Conservation (phyloP, 768 basidiomycete species). For the Peribolospora baueri region DNA sequence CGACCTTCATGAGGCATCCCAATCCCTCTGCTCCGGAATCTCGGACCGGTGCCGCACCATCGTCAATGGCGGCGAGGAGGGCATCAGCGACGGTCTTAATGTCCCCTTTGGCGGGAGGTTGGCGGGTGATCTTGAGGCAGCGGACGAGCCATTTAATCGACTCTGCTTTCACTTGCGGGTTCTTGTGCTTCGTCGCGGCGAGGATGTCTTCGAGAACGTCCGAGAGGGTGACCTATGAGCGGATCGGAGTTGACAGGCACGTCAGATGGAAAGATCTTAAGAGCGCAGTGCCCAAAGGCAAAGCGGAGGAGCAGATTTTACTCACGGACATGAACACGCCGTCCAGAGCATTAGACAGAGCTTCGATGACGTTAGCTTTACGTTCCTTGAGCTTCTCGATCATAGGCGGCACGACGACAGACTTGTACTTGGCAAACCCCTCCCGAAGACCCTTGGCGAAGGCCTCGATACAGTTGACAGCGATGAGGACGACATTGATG, state of each 20-base stretch:
- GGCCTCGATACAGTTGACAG: slow-evolving; percentile 59
- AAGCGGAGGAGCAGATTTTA: slow-evolving; percentile 4
- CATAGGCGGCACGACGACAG: slow-evolving; percentile 47
- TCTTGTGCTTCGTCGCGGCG: slow-evolving; percentile 57
- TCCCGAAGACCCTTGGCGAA: slow-evolving; percentile 58
- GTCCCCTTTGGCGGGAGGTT: slow-evolving; percentile 45
- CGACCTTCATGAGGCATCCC: slow-evolving; percentile 84
- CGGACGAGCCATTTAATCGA: slow-evolving; percentile 66
- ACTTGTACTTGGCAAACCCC: slow-evolving; percentile 49
- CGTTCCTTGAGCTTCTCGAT: slow-evolving; percentile 81
- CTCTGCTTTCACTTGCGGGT: slow-evolving; percentile 88
- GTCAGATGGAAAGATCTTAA: slow-evolving; percentile 1
- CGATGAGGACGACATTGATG: slow-evolving; percentile 77
- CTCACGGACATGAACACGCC: slow-evolving; percentile 62
- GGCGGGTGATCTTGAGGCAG: slow-evolving; percentile 43
- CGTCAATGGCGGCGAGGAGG: slow-evolving; percentile 52
- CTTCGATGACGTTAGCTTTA: slow-evolving; percentile 70
- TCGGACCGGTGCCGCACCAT: slow-evolving; percentile 66
- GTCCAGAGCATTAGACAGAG: slow-evolving; percentile 65
- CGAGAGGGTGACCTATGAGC: slow-evolving; percentile 40
- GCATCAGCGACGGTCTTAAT: slow-evolving; percentile 60
- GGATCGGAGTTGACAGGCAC: background rate
- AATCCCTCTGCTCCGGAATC: slow-evolving; percentile 70
- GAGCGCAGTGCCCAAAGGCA: background rate
- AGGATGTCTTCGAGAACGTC: slow-evolving; percentile 67